Base-by-base conservation (phyloP, 1,139 yeast genomes). In the Nakaseomyces kungkrabaensis region DNA sequence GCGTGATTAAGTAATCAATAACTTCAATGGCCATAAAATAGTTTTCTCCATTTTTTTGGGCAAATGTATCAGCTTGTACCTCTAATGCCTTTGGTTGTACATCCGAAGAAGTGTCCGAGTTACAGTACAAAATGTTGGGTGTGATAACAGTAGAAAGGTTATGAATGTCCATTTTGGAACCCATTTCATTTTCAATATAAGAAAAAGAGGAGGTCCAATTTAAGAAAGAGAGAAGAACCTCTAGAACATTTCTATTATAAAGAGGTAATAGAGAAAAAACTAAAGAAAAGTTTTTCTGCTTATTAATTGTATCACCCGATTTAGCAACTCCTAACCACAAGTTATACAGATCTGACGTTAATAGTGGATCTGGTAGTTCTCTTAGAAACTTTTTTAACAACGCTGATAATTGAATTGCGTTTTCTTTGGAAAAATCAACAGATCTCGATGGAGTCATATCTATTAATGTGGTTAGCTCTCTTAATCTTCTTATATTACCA, bases 191-290 rank as follows among this genome's bases (percentile, higher is more conserved):
- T 60, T 85, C 94, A 54, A 85, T 79, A 58, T 87, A 92, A 1
- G 97, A 86, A 69, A 94, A 94, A 5, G 97, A 87, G 0, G 97
- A 90, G 1, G 90, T 95, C 97, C 98, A 92, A 66, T 83, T 83
- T 66, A 94, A 78, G 66, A 94, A 94, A 55, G 83, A 82, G 37
- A 90, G 73, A 48, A 94, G 71, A 4, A 90, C 96, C 64, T 94
- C 98, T 50, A 90, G 74, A 48, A 88, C 76, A 64, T 89, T 95
- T 50, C 98, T 77, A 63, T 90, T 87, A 27, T 81, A 76, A 53
- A 83, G 74, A 1, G 97, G 97, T 42, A 94, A 71, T 74, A 92
- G 72, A 51, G 95, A 79, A 61, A 89, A 86, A 3, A 85, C 76
- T 52, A 90, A 69, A 56, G 84, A 87, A 50, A 88, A 69, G 17